phyloP scores from a whole-genome alignment of 2,329 filamentous ascomycete species.

The Trichoderma arundinaceum region DNA sequence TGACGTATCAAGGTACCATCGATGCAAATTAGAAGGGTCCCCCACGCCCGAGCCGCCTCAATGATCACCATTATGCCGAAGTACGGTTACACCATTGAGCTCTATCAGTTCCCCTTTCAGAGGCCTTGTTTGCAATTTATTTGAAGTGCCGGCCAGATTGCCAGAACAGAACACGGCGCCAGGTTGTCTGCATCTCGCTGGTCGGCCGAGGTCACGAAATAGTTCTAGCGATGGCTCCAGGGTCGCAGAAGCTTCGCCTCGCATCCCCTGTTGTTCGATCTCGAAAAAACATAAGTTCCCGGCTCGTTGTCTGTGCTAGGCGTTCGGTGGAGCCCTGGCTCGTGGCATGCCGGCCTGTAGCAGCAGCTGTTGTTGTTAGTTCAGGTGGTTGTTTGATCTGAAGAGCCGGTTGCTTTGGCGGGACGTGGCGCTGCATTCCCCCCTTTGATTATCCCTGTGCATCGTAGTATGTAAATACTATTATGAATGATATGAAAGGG shows the following conservation, averaged over 20 bases:
- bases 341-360: constrained; percentile 11
- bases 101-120: constrained; percentile 7
- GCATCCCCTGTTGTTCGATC: constrained; percentile 15
- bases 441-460: background rate
- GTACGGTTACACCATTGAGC: constrained; percentile 7
- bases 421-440: background rate
- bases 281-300: constrained; percentile 23
- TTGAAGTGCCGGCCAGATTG: constrained; percentile 11
- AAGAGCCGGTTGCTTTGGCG: background rate
- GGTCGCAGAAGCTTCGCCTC: constrained; percentile 15
- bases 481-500: background rate
- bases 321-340: constrained; percentile 23
- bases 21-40: background rate
- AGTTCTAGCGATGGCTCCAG: constrained; percentile 10
- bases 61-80: constrained; percentile 26
- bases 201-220: constrained; percentile 17
- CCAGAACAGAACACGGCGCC: constrained; percentile 17
- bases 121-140: background rate
- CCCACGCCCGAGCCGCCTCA: constrained; percentile 9
- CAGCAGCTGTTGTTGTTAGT: background rate
- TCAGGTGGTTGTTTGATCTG: background rate
- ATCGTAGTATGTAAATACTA: constrained; percentile 1
- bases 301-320: background rate
- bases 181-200: background rate
- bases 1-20: no score